Evolutionary conservation across 2,329 filamentous ascomycete genomes (phyloP).

Genomic region (Samsoniella hepiali): DNA sequence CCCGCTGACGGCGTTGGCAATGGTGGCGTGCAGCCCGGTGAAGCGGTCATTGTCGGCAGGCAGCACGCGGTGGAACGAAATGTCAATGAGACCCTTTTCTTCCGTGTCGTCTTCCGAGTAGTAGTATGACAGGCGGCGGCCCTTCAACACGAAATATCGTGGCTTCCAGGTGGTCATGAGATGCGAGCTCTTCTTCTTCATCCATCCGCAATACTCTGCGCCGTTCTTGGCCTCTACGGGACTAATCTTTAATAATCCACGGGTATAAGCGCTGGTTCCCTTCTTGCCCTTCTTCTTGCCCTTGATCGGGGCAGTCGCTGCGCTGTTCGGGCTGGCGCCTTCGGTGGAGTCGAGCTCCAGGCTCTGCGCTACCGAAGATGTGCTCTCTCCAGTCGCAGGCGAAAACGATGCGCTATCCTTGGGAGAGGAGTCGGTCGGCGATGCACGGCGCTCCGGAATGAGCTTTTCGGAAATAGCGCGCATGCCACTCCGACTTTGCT

Average conservation of each 20-base stretch:
- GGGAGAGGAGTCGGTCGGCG: conserved; percentile 41
- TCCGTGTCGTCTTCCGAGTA: conserved; percentile 90
- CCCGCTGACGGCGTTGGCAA: conserved; percentile 72
- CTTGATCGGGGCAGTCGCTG: conserved; percentile 47
- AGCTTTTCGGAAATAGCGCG: conserved; percentile 81
- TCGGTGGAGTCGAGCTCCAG: conserved; percentile 72
- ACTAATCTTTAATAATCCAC: conserved; percentile 75
- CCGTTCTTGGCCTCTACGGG: conserved; percentile 80
- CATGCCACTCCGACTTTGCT: conserved; percentile 62
- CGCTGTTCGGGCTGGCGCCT: conserved; percentile 52
- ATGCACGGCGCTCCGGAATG: conserved; percentile 44
- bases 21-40: conserved; percentile 83
- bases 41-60: conserved; percentile 89
- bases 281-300: conserved; percentile 78
- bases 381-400: conserved; percentile 73
- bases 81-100: conserved; percentile 95
- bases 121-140: conserved; percentile 89
- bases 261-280: conserved; percentile 88
- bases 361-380: conserved; percentile 62
- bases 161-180: conserved; percentile 98
- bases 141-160: conserved; percentile 90
- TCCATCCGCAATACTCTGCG: conserved; percentile 96
- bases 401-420: conserved; percentile 57
- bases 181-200: conserved; percentile 98
- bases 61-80: conserved; percentile 94